These are phyloP conservation scores for Cyclotella baltica DNA, from an alignment of 108 stramenopile species.

Conservation along the genomic window DNA sequence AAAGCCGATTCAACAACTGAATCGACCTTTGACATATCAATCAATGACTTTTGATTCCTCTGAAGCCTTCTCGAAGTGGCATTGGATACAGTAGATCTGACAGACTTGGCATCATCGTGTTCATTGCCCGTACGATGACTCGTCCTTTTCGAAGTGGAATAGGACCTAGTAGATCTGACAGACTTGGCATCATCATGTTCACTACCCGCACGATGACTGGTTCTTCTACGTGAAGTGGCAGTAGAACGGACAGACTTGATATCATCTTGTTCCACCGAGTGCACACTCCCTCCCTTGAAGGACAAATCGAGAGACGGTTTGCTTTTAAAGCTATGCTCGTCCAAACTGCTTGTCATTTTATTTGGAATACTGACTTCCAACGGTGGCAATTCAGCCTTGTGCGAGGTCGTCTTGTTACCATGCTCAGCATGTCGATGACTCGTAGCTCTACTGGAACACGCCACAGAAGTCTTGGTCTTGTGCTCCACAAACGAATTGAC, in stretches of 20 bases:
- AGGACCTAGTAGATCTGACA: not conserved
- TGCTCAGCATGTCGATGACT: no score
- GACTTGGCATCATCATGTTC: conserved; percentile 8
- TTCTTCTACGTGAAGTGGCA: not conserved
- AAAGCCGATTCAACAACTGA: conserved; percentile 2
- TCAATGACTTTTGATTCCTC: not conserved
- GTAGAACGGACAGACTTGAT: not conserved
- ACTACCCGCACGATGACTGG: not conserved
- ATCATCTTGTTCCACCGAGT: conserved; percentile 9
- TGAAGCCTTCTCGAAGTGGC: not conserved
- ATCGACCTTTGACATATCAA: not conserved
- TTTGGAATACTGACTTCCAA: not conserved
- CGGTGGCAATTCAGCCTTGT: not conserved
- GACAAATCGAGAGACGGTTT: conserved; percentile 10
- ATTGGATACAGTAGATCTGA: not conserved
- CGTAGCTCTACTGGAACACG: not conserved
- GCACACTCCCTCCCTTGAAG: not conserved
- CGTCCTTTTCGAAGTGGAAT: not conserved
- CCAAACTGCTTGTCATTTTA: not conserved
- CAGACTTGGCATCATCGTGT: conserved; percentile 12
- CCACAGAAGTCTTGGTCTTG: conserved; percentile 11
- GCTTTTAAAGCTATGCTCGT: conserved; percentile 3
- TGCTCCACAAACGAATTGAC: not conserved
- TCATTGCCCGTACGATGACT: not conserved
- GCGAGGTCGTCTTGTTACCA: not conserved